Evolutionary conservation across 1,139 yeast genomes (phyloP), one percentile per base, ranked within the genome.

Genomic region (Waltiozyma sp.): DNA sequence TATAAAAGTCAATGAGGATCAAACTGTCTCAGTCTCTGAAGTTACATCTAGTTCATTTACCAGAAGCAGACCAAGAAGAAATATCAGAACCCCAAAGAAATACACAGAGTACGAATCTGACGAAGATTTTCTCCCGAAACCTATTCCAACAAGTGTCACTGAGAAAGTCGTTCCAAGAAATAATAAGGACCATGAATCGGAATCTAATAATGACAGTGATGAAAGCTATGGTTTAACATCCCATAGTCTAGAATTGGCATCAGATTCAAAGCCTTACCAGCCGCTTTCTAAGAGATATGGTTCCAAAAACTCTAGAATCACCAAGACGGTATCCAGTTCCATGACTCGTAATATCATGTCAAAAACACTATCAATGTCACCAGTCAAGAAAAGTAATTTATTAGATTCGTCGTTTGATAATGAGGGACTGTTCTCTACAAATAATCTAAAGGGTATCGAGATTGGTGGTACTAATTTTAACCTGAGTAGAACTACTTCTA

Each of bases 151-250:
- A n/a, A n/a, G n/a, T 15, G 34, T n/a, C 7, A 31, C n/a, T 14
- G 34, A 31, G 14, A 14, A 15, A 31, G 18, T 10, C 9, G 34
- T 18, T n/a, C 7, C 34, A 4, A 15, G 10, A 14, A 31, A n/a
- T 4, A 31, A 4, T 26, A n/a, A 31, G 18, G 34, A 31, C n/a
- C n/a, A 31, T 10, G 34, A 31, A 31, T 10, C 11, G 18, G 18
- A 31, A n/a, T 14, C 11, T 8, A 24, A 19, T 10, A 21, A 14
- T 18, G 16, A 28, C 19, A 47, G 41, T n/a, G 55, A 51, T 37
- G 52, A 48, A 38, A 51, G 50, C 38, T 49, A 47, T 44, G 59
- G 53, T 11, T 42, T 49, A 10, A 52, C 57, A 15, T 48, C 59
- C 2, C 48, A 53, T 38, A 47, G 47, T 18, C 45, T 45, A 4